Evolutionary conservation across 2,329 filamentous ascomycete species (phyloP), one percentile per base, ranked within the genome.

Genomic region (Xylariales sp.): DNA sequence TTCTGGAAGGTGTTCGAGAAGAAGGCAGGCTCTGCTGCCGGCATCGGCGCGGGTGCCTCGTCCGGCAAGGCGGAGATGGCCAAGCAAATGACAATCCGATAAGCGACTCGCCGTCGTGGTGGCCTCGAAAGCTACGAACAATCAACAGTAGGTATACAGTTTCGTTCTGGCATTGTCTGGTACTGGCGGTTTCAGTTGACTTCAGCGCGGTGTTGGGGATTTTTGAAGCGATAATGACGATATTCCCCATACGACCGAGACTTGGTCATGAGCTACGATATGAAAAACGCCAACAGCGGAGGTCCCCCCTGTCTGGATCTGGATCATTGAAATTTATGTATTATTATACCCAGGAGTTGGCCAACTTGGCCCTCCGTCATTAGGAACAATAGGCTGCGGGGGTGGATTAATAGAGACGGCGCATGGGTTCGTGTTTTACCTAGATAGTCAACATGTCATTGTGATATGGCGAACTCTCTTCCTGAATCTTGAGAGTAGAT

Each of bases 1-100:
- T 99, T 99, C 87, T 99, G 96, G 96, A 99, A 99, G 90, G 87
- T 99, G 75, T 99, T 99, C 78, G 96, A 99, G 87, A 97, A 97
- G 89, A 98, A 97, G 89, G 86, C 94, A 18, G 94, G 93, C 63
- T 84, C 87, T 67, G 84, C 87, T 68, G 87, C 90, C 59, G 87
- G 89, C 56, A 85, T 90, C 62, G 86, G 88, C 68, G 86, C 87
- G 74, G 87, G 90, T 66, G 90, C 89, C 70, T 85, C 91, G 67
- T 91, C 91, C 57, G 88, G 87, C 81, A 95, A 95, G 84, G 93
- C 92, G 64, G 90, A 93, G 77, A 91, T 95, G 86, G 90, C 90
- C 79, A 97, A 97, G 90, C 93, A 95, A 81, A 97, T 97, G 92
- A 97, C 94, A 53, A 95, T 95, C 79, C 90, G 93, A 78, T 96